Evolutionary conservation across 345 rosid species (phyloP), one percentile per base, ranked within the genome.

Genomic region (Ceriops zippeliana): DNA sequence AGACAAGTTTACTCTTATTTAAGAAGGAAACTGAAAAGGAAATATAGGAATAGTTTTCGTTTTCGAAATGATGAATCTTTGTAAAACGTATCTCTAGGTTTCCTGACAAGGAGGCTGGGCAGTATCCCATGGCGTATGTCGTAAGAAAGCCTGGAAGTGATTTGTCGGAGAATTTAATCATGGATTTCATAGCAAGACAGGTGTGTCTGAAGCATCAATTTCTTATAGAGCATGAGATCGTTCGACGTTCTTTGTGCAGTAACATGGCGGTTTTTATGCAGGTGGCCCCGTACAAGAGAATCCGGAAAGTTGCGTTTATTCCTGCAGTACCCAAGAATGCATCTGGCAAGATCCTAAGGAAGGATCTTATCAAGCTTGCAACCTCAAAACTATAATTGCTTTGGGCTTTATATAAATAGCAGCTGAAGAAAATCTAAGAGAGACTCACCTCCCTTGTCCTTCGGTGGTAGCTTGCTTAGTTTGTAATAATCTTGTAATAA

Each of bases 221-320:
- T 8, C 28, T 54, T 9, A n/a, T 26, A 22, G 58, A 26, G 28
- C 2, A 54, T 26, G 28, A 26, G 28, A 54, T 54, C 24, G 1
- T 54, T 21, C 3, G 24, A 22, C 1, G 1, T 42, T 42, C 58
- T 2, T 22, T 5, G 58, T 22, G 13, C 28, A 3, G 22, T 13
- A 54, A 22, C 58, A 27, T 11, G 27, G 27, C 28, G 58, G 30
- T 8, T 60, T 38, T 11, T n/a, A 11, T 38, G 17, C 58, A 92
- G 98, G 98, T 90, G 52, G 97, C 96, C 0, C 93, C 98, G 0
- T 92, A 90, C 74, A 92, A 92, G 63, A 86, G 83, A 64, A 71
- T 92, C 7, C 78, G 97, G 53, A 83, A 78, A 73, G 90, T 91
- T 26, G 70, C 89, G 5, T 89, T 85, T 75, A 52, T 89, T 11